These are phyloP conservation scores for Paspalum vaginatum DNA, from an alignment of 176 grass and related monocot genomes.

Conservation along the genomic window DNA sequence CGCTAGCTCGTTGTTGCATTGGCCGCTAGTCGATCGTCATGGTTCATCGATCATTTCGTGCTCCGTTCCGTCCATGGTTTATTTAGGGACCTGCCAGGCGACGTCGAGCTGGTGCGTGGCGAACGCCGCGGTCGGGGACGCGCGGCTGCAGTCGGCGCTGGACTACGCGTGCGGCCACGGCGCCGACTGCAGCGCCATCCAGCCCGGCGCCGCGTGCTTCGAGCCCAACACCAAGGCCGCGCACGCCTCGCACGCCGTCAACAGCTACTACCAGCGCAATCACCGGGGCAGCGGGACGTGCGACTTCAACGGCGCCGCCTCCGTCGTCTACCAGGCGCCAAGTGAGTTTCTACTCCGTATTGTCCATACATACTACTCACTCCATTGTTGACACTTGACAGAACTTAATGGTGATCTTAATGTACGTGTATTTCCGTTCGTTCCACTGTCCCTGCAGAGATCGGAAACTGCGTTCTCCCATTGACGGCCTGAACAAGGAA, in stretches of 20 bases:
- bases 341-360: conserved; percentile 40
- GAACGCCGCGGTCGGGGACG: background rate
- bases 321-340: conserved; percentile 25
- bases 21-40: background rate
- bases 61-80: conserved; percentile 17
- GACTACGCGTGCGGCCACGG: conserved; percentile 29
- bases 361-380: no score
- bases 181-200: conserved; percentile 60
- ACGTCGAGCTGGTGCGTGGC: conserved; percentile 37
- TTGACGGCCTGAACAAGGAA: conserved; percentile 26
- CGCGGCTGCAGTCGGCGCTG: background rate
- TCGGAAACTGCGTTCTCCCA: conserved; percentile 51
- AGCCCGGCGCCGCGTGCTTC: conserved; percentile 47
- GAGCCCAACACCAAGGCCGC: conserved; percentile 58
- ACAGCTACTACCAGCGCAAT: conserved; percentile 49
- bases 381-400: no score
- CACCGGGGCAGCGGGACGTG: conserved; percentile 26
- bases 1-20: no score
- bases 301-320: conserved; percentile 42
- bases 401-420: background rate
- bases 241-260: conserved; percentile 64
- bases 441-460: conserved; percentile 24
- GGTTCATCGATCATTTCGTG: no score
- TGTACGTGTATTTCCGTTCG: background rate
- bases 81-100: no score